phyloP scores from a whole-genome alignment of 495 filamentous ascomycete genomes.

The Symbiotaphrina buchneri region DNA sequence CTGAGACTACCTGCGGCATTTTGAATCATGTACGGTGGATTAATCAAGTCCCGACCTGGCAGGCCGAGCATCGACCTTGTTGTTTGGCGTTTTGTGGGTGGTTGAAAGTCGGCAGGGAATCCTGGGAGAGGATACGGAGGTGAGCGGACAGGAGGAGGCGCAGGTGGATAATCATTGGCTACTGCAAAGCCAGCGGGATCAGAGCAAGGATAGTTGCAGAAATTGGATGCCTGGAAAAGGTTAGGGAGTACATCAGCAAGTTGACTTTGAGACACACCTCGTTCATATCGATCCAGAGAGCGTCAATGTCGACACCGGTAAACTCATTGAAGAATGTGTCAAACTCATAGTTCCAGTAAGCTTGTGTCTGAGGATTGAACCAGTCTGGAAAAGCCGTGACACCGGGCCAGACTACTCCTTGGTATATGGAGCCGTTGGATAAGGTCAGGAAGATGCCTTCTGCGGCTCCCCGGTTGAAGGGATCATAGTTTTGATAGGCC shows the following conservation, averaged over 20 bases:
- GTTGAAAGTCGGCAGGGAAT: slow-evolving; percentile 51
- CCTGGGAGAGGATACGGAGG: slow-evolving; percentile 42
- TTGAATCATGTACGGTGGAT: slow-evolving; percentile 52
- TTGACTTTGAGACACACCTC: slow-evolving; percentile 34
- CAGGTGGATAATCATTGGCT: slow-evolving; percentile 37
- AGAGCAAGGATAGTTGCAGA: slow-evolving; percentile 53
- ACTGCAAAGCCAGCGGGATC: slow-evolving; percentile 29
- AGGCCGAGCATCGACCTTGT: slow-evolving; percentile 23
- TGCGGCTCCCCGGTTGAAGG: slow-evolving; percentile 38
- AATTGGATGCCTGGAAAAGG: slow-evolving; percentile 23
- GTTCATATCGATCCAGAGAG: slow-evolving; percentile 77
- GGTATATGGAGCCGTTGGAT: slow-evolving; percentile 40
- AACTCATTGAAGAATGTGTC: slow-evolving; percentile 37
- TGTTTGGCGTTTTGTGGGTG: slow-evolving; percentile 10
- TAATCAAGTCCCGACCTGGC: slow-evolving; percentile 39
- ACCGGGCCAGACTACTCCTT: slow-evolving; percentile 73
- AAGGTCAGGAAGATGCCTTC: slow-evolving; percentile 41
- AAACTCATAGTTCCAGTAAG: slow-evolving; percentile 61
- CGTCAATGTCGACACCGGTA: slow-evolving; percentile 61
- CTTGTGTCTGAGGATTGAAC: slow-evolving; percentile 43
- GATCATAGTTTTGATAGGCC: slow-evolving; percentile 39
- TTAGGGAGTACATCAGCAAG: not conserved
- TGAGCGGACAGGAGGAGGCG: slow-evolving; percentile 36
- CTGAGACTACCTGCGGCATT: slow-evolving; percentile 48
- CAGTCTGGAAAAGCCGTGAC: slow-evolving; percentile 66